phyloP scores from a whole-genome alignment of 1,284 basidiomycete genomes.

The Ustilago lituana region DNA sequence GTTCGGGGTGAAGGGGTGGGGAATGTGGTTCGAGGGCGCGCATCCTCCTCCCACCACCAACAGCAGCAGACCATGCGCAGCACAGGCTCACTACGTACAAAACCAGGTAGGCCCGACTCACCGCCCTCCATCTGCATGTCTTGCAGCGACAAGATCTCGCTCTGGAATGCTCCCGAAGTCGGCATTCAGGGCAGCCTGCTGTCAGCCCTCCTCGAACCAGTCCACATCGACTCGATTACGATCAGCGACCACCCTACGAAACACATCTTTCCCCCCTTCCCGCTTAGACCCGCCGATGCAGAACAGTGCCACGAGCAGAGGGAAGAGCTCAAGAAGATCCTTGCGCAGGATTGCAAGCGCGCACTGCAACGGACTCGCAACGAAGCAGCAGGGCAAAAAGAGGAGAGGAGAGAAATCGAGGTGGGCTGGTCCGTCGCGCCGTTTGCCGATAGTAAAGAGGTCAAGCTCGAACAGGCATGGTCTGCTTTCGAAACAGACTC shows the following conservation, averaged over 20 bases:
- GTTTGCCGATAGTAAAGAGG: conserved; percentile 24
- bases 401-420: not conserved
- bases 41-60: conserved; percentile 5
- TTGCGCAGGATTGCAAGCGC: conserved; percentile 14
- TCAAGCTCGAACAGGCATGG: conserved; percentile 14
- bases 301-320: conserved; percentile 1
- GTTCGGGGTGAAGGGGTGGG: not conserved
- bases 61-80: too few relatives aligned
- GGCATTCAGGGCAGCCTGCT: conserved; percentile 55
- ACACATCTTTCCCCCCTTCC: conserved; percentile 31
- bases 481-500: conserved; percentile 1
- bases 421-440: conserved; percentile 9
- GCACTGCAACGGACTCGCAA: conserved; percentile 5
- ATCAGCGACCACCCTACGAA: conserved; percentile 29
- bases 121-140: conserved; percentile 49
- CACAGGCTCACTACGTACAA: conserved; percentile 37
- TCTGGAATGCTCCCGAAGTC: conserved; percentile 37
- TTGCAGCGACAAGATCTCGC: conserved; percentile 55
- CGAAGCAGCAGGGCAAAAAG: too few relatives aligned
- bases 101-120: conserved; percentile 56
- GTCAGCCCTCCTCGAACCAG: conserved; percentile 30
- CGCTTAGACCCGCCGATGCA: not conserved
- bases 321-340: conserved; percentile 9
- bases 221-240: conserved; percentile 32
- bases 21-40: conserved; percentile 20